phyloP scores from a whole-genome alignment of 1,139 yeast genomes.

The Geotrichum phurueaensis region DNA sequence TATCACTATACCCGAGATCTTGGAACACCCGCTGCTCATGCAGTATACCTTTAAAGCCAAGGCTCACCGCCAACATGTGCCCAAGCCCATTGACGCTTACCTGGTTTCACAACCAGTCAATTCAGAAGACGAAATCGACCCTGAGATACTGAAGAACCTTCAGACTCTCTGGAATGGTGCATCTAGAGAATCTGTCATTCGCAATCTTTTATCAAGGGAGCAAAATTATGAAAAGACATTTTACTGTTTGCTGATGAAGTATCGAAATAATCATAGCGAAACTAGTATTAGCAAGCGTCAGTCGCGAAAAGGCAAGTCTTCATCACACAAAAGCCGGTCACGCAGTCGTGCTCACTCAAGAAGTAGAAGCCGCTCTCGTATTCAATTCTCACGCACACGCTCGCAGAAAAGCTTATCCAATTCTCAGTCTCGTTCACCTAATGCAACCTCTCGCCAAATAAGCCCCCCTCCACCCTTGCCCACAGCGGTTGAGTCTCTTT shows the following conservation, averaged over 20 bases:
- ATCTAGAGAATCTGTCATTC: slow-evolving; percentile 52
- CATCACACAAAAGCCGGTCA: slow-evolving; percentile 1
- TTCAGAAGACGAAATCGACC: slow-evolving; percentile 58
- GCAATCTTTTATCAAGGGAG: slow-evolving; percentile 51
- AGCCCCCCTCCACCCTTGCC: slow-evolving; percentile 17
- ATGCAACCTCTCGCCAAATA: background rate
- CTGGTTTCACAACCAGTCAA: slow-evolving; percentile 40
- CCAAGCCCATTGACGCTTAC: slow-evolving; percentile 6
- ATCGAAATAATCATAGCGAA: slow-evolving; percentile 65
- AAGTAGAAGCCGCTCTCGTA: slow-evolving; percentile 10
- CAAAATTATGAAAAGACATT: slow-evolving; percentile 83
- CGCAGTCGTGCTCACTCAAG: slow-evolving; percentile 5
- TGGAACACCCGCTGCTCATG: slow-evolving; percentile 69
- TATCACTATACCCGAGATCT: slow-evolving; percentile 65
- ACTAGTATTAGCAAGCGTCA: background rate
- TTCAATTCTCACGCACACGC: background rate
- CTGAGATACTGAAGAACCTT: slow-evolving; percentile 75
- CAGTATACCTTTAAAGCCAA: slow-evolving; percentile 51
- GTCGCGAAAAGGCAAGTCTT: background rate
- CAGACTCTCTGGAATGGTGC: slow-evolving; percentile 91
- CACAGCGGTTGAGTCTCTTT: background rate
- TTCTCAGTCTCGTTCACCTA: background rate
- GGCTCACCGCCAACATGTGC: slow-evolving; percentile 1
- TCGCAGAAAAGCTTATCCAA: slow-evolving; percentile 1
- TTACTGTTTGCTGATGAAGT: slow-evolving; percentile 73